Evolutionary conservation across 192 early-diverging fungal species (phyloP).

Genomic region (Coemansia sp.): DNA sequence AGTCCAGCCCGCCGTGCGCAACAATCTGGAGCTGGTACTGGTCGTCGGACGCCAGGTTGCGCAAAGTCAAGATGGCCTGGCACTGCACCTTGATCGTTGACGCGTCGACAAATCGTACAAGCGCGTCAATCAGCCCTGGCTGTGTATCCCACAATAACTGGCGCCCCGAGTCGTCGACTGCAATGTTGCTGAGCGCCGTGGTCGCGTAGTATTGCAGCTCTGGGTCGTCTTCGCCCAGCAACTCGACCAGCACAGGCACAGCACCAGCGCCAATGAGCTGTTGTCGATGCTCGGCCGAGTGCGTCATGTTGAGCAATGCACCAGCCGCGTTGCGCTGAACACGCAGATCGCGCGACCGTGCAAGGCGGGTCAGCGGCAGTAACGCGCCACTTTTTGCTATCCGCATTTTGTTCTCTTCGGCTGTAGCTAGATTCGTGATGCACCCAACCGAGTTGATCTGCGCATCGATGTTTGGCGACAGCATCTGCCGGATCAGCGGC

Average conservation of each 20-base stretch:
- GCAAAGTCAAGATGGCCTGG: slow-evolving; percentile 83
- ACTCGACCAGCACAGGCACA: slow-evolving; percentile 76
- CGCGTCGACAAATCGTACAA: slow-evolving; percentile 77
- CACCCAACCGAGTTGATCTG: slow-evolving; percentile 93
- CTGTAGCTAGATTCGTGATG: slow-evolving; percentile 87
- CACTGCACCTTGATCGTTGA: slow-evolving; percentile 81
- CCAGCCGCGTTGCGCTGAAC: slow-evolving; percentile 90
- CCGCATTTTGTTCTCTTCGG: slow-evolving; percentile 85
- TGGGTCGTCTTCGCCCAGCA: slow-evolving; percentile 72
- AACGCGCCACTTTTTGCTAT: slow-evolving; percentile 85
- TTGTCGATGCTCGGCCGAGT: slow-evolving; percentile 79
- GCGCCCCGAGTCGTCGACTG: slow-evolving; percentile 72
- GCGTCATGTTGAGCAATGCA: slow-evolving; percentile 91
- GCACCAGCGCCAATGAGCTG: slow-evolving; percentile 80
- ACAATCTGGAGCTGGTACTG: slow-evolving; percentile 87
- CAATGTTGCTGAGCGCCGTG: slow-evolving; percentile 87
- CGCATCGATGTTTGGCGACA: slow-evolving; percentile 82
- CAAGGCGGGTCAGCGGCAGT: slow-evolving; percentile 69
- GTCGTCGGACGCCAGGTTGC: slow-evolving; percentile 79
- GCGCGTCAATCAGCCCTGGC: slow-evolving; percentile 66
- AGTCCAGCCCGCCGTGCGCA: slow-evolving; percentile 67
- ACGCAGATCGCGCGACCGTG: slow-evolving; percentile 76
- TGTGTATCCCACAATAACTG: slow-evolving; percentile 71
- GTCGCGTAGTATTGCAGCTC: slow-evolving; percentile 91
- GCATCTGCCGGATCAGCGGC: slow-evolving; percentile 84